A percentile compares a stretch with the other conserved stretches of the same genome.
Conservation (phyloP, 2,329 filamentous ascomycete genomes). For the Trichoderma cornu-damae region DNA sequence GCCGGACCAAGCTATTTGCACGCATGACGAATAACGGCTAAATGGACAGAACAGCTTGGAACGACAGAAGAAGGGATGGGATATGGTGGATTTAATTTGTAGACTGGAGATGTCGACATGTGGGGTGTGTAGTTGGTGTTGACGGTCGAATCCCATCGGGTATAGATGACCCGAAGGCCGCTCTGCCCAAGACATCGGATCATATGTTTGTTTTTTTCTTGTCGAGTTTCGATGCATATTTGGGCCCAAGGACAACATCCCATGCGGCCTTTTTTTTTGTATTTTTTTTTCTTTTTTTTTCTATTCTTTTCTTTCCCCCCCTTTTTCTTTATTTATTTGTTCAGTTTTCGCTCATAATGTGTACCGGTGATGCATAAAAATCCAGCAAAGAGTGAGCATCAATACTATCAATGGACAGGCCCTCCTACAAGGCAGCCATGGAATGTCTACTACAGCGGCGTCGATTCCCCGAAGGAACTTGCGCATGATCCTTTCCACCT, state of each 20-base stretch:
- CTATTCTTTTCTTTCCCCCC: neutral
- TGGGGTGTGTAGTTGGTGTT: slow-evolving; percentile 5
- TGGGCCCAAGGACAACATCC: too few species aligned
- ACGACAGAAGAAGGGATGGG: neutral
- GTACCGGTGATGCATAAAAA: too few species aligned
- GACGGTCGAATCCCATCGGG: slow-evolving; percentile 16
- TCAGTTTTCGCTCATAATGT: too few species aligned
- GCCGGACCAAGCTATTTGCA: slow-evolving; percentile 36
- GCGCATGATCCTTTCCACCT: too few species aligned
- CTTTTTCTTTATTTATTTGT: too few species aligned
- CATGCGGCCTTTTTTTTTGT: too few species aligned
- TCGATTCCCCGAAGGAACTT: too few species aligned
- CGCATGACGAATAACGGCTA: slow-evolving; percentile 35
- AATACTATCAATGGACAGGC: too few species aligned
- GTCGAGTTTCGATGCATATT: neutral
- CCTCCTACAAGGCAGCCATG: too few species aligned
- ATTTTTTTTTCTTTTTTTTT: neutral
- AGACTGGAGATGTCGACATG: neutral
- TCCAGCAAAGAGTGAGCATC: too few species aligned
- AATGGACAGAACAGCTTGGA: neutral
- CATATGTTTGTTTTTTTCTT: neutral
- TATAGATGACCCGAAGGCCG: slow-evolving; percentile 23
- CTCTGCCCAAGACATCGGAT: neutral
- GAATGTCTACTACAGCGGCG: too few species aligned
- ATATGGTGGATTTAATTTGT: neutral